Conservation (phyloP, 257 asterid species). For the Agastache rugosa region DNA sequence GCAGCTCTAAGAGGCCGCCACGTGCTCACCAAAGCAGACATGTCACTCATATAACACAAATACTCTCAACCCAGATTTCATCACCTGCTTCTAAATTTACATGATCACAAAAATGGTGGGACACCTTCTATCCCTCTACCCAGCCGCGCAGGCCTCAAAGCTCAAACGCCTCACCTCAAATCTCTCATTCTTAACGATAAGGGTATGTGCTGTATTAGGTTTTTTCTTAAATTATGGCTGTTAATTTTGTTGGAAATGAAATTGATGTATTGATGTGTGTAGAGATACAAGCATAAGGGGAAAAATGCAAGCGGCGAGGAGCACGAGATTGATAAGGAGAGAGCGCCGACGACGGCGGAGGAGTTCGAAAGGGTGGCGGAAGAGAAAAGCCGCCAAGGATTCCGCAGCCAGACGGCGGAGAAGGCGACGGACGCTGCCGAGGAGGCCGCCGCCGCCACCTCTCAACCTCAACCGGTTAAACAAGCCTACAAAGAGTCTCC, state of each 20-base stretch:
- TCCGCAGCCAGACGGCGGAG: slow-evolving; percentile 34
- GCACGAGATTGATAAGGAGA: slow-evolving; percentile 33
- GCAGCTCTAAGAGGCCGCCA: slow-evolving; percentile 25
- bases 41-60: neutral
- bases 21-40: neutral
- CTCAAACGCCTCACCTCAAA: slow-evolving; percentile 34
- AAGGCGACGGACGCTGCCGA: slow-evolving; percentile 20
- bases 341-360: slow-evolving; percentile 47
- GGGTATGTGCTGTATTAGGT: slow-evolving; percentile 1
- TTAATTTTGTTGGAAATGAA: neutral
- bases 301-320: slow-evolving; percentile 24
- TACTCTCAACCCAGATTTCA: too few relatives aligned
- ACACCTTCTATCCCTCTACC: slow-evolving; percentile 24
- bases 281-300: slow-evolving; percentile 24
- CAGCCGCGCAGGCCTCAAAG: slow-evolving; percentile 16
- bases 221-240: too few relatives aligned
- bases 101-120: slow-evolving; percentile 31
- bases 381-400: slow-evolving; percentile 40
- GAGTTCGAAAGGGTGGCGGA: slow-evolving; percentile 47
- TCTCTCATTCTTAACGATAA: slow-evolving; percentile 24
- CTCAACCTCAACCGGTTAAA: slow-evolving; percentile 22
- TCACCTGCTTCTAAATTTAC: neutral
- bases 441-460: slow-evolving; percentile 22
- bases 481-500: slow-evolving; percentile 31
- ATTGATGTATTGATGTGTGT: neutral